Evolutionary conservation across 495 filamentous ascomycete species (phyloP), one percentile per base, ranked within the genome.

Genomic region (Durotheca rogersii): DNA sequence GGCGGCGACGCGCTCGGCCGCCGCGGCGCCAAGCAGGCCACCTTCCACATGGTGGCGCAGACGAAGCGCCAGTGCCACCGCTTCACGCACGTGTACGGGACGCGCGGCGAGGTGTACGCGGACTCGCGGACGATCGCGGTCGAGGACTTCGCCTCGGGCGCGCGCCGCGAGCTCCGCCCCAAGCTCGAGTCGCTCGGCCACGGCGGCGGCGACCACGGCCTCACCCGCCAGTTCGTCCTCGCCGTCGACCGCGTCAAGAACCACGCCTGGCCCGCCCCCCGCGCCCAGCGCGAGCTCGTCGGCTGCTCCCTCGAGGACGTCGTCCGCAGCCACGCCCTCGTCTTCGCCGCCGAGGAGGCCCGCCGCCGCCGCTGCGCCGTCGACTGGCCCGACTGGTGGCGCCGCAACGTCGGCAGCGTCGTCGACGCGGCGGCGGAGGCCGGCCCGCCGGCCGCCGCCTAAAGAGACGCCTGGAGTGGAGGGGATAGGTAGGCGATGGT

Each of bases 271-370:
- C 64, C 64, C 21, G 86, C 89, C 0, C 72, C 79, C 33, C 76
- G 79, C 42, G 93, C 92, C 6, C 93, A 98, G 78, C 74, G 66
- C 39, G 70, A 78, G 54, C 79, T 85, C 60, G 72, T 97, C 4
- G 89, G 89, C 1, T 93, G 89, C 68, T 86, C 81, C 0, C 64
- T 93, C 2, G 89, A 94, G 46, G 94, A 97, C 58, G 80, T 82
- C 5, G 79, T 98, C 11, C 77, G 86, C 25, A 95, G 89, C 56
- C 94, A 97, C 72, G 92, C 87, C 0, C 82, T 93, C 70, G 93
- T 96, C 1, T 97, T 95, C 72, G 90, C 89, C 29, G 92, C 92
- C 0, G 94, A 97, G 69, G 86, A 95, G 59, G 89, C 92, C 11
- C 76, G 94, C 45, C 70, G 66, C 21, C 75, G 78, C 36, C 79